A percentile compares a stretch with the other conserved stretches of the same genome.
Conservation (phyloP, 768 basidiomycete genomes). For the Hypholoma sublateritium region DNA sequence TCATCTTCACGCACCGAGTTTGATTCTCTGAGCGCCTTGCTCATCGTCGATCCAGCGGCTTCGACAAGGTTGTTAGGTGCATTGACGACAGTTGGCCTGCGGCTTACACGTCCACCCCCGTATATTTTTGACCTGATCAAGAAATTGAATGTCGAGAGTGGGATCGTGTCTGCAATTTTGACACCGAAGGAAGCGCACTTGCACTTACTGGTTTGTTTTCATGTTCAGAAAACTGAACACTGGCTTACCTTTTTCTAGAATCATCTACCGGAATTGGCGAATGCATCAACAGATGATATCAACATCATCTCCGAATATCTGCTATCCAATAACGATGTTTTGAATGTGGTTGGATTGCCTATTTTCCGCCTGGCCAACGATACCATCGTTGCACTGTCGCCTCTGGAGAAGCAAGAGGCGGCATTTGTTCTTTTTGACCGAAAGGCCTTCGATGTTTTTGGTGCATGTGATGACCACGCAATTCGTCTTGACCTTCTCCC, state of each 20-base stretch:
- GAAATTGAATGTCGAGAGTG: slow-evolving; percentile 3
- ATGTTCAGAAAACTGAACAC: not conserved
- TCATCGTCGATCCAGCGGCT: slow-evolving; percentile 24
- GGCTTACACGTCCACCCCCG: slow-evolving; percentile 33
- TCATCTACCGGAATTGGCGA: slow-evolving; percentile 8
- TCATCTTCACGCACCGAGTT: not conserved
- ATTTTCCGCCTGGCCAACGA: slow-evolving; percentile 30
- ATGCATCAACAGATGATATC: slow-evolving; percentile 6
- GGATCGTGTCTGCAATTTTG: slow-evolving; percentile 10
- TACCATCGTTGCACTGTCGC: slow-evolving; percentile 17
- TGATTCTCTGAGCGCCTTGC: slow-evolving; percentile 19
- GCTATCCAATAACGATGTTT: slow-evolving; percentile 29
- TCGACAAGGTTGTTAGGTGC: slow-evolving; percentile 22
- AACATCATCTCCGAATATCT: slow-evolving; percentile 31
- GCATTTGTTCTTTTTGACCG: slow-evolving; percentile 28
- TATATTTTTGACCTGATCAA: slow-evolving; percentile 31
- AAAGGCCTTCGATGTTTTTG: slow-evolving; percentile 26
- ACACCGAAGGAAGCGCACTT: slow-evolving; percentile 30
- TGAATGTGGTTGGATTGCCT: slow-evolving; percentile 35
- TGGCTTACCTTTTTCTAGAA: slow-evolving; percentile 11
- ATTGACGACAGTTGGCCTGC: slow-evolving; percentile 32
- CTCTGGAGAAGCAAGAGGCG: not conserved
- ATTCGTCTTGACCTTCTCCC: slow-evolving; percentile 31
- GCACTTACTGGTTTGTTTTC: slow-evolving; percentile 27
- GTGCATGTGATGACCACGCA: slow-evolving; percentile 27